phyloP scores from a whole-genome alignment of 306 rosid species.

The Quercus ilex region DNA sequence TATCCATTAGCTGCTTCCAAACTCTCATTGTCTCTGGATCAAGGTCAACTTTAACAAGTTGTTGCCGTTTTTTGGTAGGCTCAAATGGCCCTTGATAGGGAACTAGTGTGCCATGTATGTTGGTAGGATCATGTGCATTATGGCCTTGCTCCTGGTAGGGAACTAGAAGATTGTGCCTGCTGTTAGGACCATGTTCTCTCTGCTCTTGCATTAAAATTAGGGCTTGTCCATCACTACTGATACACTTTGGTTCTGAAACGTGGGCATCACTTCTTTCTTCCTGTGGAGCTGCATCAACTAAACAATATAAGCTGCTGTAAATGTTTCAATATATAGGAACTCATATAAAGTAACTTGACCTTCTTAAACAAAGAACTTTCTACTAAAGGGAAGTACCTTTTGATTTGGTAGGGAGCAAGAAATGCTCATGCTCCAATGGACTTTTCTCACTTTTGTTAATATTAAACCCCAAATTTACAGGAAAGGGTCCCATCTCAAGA shows the following conservation, averaged over 20 bases:
- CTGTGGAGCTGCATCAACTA: not conserved
- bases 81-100: not conserved
- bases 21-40: conserved; percentile 22
- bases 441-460: too few relatives aligned
- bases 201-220: not conserved
- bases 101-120: not conserved
- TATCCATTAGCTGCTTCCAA: conserved; percentile 32
- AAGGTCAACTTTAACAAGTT: not conserved
- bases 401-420: not conserved
- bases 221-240: not conserved
- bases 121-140: not conserved
- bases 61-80: too few relatives aligned
- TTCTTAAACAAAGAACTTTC: not conserved
- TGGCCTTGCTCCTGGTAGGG: not conserved
- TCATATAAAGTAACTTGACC: not conserved
- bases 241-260: not conserved
- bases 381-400: not conserved
- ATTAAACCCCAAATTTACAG: too few relatives aligned
- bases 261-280: not conserved
- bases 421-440: too few relatives aligned
- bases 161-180: not conserved
- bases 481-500: too few relatives aligned
- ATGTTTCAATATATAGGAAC: not conserved
- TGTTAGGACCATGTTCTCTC: not conserved
- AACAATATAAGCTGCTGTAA: not conserved